Evolutionary conservation across 352 stramenopile genomes (phyloP).

Genomic region (Saprolegnia diclina): DNA sequence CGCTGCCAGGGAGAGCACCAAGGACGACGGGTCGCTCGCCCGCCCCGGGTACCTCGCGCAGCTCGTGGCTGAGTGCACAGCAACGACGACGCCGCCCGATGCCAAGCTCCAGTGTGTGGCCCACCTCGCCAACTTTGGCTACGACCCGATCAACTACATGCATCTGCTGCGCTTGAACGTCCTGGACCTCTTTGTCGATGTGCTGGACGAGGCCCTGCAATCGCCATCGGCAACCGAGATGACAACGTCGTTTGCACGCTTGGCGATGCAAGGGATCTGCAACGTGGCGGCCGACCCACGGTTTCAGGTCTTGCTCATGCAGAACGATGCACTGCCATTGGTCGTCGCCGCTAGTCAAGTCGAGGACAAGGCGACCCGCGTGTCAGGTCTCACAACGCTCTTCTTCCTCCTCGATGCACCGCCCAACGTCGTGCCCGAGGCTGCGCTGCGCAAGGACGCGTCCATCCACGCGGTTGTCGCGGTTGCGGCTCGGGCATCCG

Average conservation of each 20-base stretch:
- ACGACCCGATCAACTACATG: constrained; percentile 80
- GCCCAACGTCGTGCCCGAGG: neutral
- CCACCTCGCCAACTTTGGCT: constrained; percentile 79
- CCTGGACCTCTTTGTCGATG: constrained; percentile 75
- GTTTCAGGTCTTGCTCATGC: constrained; percentile 14
- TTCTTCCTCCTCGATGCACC: constrained; percentile 25
- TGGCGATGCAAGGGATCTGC: constrained; percentile 23
- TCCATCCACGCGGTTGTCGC: neutral
- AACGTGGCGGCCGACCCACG: constrained; percentile 19
- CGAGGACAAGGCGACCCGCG: neutral
- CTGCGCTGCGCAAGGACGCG: neutral
- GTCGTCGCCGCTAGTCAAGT: neutral
- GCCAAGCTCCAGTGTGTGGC: constrained; percentile 70
- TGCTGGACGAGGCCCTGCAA: constrained; percentile 47
- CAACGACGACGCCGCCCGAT: constrained; percentile 35
- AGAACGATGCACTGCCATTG: constrained; percentile 22
- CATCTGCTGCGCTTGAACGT: constrained; percentile 48
- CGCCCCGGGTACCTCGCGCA: constrained; percentile 74
- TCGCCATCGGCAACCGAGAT: neutral
- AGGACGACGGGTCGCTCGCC: constrained; percentile 46
- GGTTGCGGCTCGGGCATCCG: neutral
- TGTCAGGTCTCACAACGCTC: constrained; percentile 7
- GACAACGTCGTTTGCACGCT: neutral
- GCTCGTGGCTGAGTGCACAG: constrained; percentile 61
- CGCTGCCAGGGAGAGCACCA: constrained; percentile 48